Evolutionary conservation across 2,329 filamentous ascomycete species (phyloP), one percentile per base, ranked within the genome.

Genomic region (Exophiala sideris): DNA sequence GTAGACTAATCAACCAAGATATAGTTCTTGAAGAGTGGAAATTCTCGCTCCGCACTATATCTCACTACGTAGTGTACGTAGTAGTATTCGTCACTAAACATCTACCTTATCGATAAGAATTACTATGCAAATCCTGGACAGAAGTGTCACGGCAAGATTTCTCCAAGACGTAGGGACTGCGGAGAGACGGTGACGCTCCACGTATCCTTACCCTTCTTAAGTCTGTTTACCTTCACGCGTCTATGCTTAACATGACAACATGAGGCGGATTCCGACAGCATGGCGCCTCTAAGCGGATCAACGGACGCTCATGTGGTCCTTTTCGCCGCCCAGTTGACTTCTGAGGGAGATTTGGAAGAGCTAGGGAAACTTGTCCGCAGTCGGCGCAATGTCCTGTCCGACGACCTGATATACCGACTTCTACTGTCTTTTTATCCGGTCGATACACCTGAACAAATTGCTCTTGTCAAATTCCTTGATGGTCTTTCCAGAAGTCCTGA

Each of bases 401-500:
- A 75, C 29, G 78, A 79, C 56, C 73, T 82, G 12, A 67, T 82
- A 49, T 73, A 85, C 56, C 79, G 79, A 56, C 80, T 86, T 47
- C 68, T 85, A 49, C 71, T 86, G 57, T 82, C 80, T 52, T 85
- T 79, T 62, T 73, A 85, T n/a, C 82, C 83, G 16, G 81, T 84
- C 65, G 79, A 75, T 59, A 76, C 80, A 18, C 80, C 82, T 3
- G 68, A 70, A 4, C 66, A 69, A 29, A 36, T 47, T 1, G 9
- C 38, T 11, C 47, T 57, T 8, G 35, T 50, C 12, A 34, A 40
- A 1, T 60, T 62, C 40, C 46, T 64, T 11, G 34, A 46, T 36
- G 36, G 45, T 12, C 44, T 62, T 11, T 82, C 84, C 60, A 33
- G 45, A 12, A 20, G 5, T 32, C 18, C 40, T 11, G 69, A 18